Evolutionary conservation across 2,329 filamentous ascomycete genomes (phyloP), one percentile per base, ranked within the genome.

Genomic region (Aspergillus fijiensis): DNA sequence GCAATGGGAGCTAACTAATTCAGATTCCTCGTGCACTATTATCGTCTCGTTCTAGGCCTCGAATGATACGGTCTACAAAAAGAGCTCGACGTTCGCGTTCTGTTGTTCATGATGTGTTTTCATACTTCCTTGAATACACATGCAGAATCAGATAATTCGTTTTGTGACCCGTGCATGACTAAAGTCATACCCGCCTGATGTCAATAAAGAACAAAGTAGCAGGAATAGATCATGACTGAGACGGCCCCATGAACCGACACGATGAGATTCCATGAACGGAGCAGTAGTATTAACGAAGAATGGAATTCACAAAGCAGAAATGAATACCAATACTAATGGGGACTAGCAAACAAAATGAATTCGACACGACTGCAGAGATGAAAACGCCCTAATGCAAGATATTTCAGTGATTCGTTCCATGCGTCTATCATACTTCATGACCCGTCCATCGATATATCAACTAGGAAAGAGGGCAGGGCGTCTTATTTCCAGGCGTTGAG

Each of bases 401-500:
- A 50, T 51, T 49, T 33, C 23, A 31, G 27, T 29, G 39, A 35
- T 55, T 47, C 42, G 42, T 55, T 49, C 42, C 42, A 49, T 55
- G 62, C 58, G 60, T 67, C 64, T 69, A 69, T 67, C 67, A 60
- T 69, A 65, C 57, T 59, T 68, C 55, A 62, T 57, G 50, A 29
- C 25, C 49, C 48, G 11, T 55, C 23, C 29, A n/a, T 47, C 16
- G 16, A 16, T 27, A 45, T 54, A n/a, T 49, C 31, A 60, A 52
- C n/a, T 16, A 25, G 23, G 16, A 45, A 27, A 29, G 55, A 4
- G 25, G 49, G 39, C 35, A 27, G 14, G n/a, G 31, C n/a, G 21
- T 33, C 51, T 58, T 72, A 89, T 73, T 88, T 89, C 88, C 88
- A 90, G 50, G 83, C 84, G 76, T 84, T 88, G 66, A 91, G 73